These are phyloP conservation scores for Peronospora destructor DNA, from an alignment of 352 stramenopile genomes.

Conservation along the genomic window DNA sequence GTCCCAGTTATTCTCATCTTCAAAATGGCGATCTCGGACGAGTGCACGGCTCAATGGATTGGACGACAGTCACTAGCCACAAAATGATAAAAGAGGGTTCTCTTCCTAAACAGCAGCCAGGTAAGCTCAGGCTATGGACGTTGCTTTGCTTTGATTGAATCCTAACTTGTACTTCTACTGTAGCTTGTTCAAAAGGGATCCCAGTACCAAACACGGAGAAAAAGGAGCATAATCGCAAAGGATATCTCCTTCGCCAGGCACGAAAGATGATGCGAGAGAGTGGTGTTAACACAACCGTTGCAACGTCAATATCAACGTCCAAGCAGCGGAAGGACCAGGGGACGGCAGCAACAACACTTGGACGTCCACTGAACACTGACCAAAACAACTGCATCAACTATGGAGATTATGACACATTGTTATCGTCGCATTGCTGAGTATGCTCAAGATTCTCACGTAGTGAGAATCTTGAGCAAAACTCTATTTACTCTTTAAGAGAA, in stretches of 20 bases:
- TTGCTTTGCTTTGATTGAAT: not conserved
- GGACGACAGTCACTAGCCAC: constrained; percentile 1
- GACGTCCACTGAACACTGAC: constrained; percentile 16
- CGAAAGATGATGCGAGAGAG: constrained; percentile 40
- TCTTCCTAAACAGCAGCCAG: constrained; percentile 23
- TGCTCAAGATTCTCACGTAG: not conserved
- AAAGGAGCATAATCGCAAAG: constrained; percentile 75
- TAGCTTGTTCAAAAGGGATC: constrained; percentile 12
- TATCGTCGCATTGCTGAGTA: constrained; percentile 16
- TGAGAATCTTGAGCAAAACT: no score
- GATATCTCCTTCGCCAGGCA: constrained; percentile 55
- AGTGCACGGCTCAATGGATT: constrained; percentile 20
- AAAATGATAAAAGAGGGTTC: not conserved
- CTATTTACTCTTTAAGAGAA: constrained; percentile 20
- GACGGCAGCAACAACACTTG: not conserved
- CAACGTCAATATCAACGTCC: not conserved
- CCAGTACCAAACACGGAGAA: constrained; percentile 25
- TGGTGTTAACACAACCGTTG: constrained; percentile 1
- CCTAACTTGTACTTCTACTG: not conserved
- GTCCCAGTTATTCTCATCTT: constrained; percentile 6
- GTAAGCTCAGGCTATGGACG: constrained; percentile 5
- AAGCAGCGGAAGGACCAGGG: constrained; percentile 10
- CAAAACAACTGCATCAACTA: constrained; percentile 2
- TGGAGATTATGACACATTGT: constrained; percentile 11
- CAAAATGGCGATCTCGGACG: constrained; percentile 11